These are phyloP conservation scores for Penicillium crystallinum DNA, from an alignment of 495 filamentous ascomycete species.

Conservation along the genomic window DNA sequence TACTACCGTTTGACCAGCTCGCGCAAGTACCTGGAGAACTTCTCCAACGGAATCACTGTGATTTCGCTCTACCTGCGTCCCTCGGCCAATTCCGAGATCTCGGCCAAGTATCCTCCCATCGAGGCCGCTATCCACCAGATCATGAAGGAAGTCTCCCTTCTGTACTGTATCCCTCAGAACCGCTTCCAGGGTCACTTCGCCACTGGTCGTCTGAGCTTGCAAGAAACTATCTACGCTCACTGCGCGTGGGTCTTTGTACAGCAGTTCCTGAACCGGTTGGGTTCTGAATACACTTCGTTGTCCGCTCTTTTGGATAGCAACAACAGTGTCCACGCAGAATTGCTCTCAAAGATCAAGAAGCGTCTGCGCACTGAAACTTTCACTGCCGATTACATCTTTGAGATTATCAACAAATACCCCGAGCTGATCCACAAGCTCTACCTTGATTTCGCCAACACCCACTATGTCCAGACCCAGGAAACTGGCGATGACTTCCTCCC, in stretches of 20 bases:
- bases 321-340: conserved; percentile 79
- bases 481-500: conserved; percentile 72
- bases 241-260: conserved; percentile 96
- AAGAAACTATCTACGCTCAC: conserved; percentile 96
- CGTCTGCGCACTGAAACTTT: conserved; percentile 94
- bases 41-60: conserved; percentile 95
- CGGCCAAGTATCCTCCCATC: conserved; percentile 64
- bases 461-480: conserved; percentile 80
- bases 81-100: conserved; percentile 44
- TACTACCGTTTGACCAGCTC: conserved; percentile 97
- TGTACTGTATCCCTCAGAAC: conserved; percentile 98
- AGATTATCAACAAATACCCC: conserved; percentile 92
- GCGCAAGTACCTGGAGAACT: conserved; percentile 97
- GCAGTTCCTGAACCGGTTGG: conserved; percentile 94
- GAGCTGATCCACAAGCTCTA: conserved; percentile 84
- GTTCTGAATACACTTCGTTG: conserved; percentile 84
- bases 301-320: conserved; percentile 73
- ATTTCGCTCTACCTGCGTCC: conserved; percentile 92
- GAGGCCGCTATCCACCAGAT: conserved; percentile 97
- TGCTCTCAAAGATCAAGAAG: conserved; percentile 93
- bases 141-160: conserved; percentile 93
- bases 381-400: conserved; percentile 93
- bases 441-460: conserved; percentile 82
- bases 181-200: conserved; percentile 87
- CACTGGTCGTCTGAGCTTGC: conserved; percentile 80